These are phyloP conservation scores for Pleurotus giganteus DNA, from an alignment of 768 basidiomycete genomes.

Conservation along the genomic window DNA sequence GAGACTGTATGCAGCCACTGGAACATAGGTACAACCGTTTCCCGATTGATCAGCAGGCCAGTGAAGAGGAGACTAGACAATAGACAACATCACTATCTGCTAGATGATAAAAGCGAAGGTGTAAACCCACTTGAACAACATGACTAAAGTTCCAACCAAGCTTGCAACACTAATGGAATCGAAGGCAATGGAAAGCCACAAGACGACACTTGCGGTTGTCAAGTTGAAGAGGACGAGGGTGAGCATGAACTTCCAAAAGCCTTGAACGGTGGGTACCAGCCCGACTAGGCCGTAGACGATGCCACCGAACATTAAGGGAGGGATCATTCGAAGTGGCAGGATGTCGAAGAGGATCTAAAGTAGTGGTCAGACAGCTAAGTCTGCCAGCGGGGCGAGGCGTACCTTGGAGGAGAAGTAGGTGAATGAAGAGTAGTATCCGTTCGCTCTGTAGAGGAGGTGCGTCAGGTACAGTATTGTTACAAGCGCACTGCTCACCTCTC, in stretches of 20 bases:
- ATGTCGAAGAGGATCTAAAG: slow-evolving; percentile 90
- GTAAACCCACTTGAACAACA: slow-evolving; percentile 92
- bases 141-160: slow-evolving; percentile 90
- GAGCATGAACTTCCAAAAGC: slow-evolving; percentile 99
- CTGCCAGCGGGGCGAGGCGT: neutral
- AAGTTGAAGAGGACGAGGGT: slow-evolving; percentile 96
- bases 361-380: neutral
- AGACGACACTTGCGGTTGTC: slow-evolving; percentile 88
- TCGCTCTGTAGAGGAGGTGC: slow-evolving; percentile 59
- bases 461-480: neutral
- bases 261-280: slow-evolving; percentile 83
- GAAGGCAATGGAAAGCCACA: slow-evolving; percentile 88
- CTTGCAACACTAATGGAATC: slow-evolving; percentile 87
- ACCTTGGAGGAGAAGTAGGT: slow-evolving; percentile 97
- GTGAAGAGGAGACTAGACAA: slow-evolving; percentile 83
- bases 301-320: slow-evolving; percentile 92
- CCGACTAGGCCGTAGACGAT: slow-evolving; percentile 96
- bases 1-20: slow-evolving; percentile 89
- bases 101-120: slow-evolving; percentile 2
- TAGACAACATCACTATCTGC: slow-evolving; percentile 1
- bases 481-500: slow-evolving; percentile 62
- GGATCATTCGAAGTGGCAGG: slow-evolving; percentile 89
- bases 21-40: slow-evolving; percentile 68
- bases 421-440: slow-evolving; percentile 96
- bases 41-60: slow-evolving; percentile 92